phyloP scores from a whole-genome alignment of 2,329 filamentous ascomycete genomes.

The Arthrobotrys sphaeroides region DNA sequence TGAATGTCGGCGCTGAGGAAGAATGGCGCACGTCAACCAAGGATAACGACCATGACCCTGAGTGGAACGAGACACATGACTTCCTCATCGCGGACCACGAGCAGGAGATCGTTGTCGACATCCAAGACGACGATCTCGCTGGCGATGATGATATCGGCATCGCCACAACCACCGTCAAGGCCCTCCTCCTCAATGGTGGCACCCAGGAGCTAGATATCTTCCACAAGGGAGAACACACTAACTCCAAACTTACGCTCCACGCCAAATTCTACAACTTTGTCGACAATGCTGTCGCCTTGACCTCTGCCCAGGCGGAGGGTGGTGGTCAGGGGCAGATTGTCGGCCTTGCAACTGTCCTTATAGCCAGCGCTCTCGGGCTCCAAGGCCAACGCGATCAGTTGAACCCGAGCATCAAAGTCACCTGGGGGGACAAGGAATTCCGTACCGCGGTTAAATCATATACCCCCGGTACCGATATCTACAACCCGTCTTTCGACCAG shows the following conservation, averaged over 20 bases:
- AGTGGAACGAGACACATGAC: constrained; percentile 65
- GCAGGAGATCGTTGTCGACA: constrained; percentile 62
- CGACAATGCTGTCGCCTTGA: constrained; percentile 59
- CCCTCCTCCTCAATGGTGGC: constrained; percentile 63
- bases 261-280: constrained; percentile 63
- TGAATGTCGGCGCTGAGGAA: constrained; percentile 63
- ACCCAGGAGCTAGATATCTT: constrained; percentile 62
- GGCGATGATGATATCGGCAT: constrained; percentile 64
- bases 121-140: constrained; percentile 63
- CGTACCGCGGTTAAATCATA: constrained; percentile 63
- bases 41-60: constrained; percentile 63
- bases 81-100: constrained; percentile 65
- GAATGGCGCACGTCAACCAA: constrained; percentile 63
- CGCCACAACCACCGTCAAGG: constrained; percentile 62
- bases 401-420: constrained; percentile 64
- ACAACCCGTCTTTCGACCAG: constrained; percentile 65
- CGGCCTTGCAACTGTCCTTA: constrained; percentile 63
- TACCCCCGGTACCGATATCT: constrained; percentile 64
- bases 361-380: constrained; percentile 63
- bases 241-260: constrained; percentile 60
- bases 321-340: constrained; percentile 60
- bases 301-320: constrained; percentile 58
- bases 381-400: constrained; percentile 63
- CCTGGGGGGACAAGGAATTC: constrained; percentile 63
- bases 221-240: constrained; percentile 61